Percentiles rank a stretch among this genome's conserved stretches.
phyloP scores from a whole-genome alignment of 2,329 filamentous ascomycete genomes.

The Penicillium sp. region DNA sequence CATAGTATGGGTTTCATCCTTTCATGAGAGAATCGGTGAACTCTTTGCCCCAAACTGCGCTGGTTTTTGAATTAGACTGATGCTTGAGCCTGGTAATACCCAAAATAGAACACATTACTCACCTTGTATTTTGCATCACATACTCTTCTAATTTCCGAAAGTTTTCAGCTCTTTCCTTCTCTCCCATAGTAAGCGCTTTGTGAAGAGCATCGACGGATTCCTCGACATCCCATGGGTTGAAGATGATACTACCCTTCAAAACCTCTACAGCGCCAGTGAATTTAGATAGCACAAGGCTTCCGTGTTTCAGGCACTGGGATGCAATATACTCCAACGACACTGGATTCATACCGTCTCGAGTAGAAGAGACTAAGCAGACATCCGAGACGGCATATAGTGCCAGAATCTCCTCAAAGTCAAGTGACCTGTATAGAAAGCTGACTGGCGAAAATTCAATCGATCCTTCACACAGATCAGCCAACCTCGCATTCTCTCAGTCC shows the following conservation, averaged over 20 bases:
- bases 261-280: constrained; percentile 89
- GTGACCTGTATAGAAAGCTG: constrained; percentile 48
- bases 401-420: constrained; percentile 83
- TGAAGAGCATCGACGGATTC: constrained; percentile 84
- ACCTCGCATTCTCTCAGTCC: not conserved
- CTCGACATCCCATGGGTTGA: constrained; percentile 93
- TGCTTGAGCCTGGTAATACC: not conserved
- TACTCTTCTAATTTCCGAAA: not conserved
- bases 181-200: constrained; percentile 77
- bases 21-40: not conserved
- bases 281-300: constrained; percentile 87
- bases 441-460: constrained; percentile 1
- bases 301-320: constrained; percentile 77
- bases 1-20: not conserved
- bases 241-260: constrained; percentile 71
- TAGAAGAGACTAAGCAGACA: constrained; percentile 81
- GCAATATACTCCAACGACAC: constrained; percentile 95
- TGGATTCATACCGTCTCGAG: constrained; percentile 91
- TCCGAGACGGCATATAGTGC: constrained; percentile 85
- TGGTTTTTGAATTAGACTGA: not conserved
- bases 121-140: not conserved
- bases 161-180: constrained; percentile 62
- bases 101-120: not conserved
- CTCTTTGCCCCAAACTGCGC: not conserved
- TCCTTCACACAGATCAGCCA: constrained; percentile 1